phyloP scores from a whole-genome alignment of 148 eudicot species.

The Fagopyrum tataricum region DNA sequence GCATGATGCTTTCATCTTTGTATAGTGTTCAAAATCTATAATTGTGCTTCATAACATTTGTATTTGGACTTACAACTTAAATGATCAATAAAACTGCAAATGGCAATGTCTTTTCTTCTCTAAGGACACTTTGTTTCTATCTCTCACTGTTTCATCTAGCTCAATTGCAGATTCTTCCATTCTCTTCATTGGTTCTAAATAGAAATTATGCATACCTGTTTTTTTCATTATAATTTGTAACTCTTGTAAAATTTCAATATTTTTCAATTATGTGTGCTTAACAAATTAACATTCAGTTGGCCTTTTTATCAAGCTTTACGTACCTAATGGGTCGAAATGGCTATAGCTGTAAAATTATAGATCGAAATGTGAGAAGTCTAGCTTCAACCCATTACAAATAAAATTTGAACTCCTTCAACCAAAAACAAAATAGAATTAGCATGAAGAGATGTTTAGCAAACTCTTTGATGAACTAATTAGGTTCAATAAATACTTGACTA shows the following conservation, averaged over 20 bases:
- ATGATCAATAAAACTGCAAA: background rate
- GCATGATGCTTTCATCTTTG: background rate
- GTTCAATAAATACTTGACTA: too few species aligned
- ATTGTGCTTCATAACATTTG: background rate
- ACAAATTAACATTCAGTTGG: background rate
- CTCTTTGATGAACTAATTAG: too few species aligned
- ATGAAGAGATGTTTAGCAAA: too few species aligned
- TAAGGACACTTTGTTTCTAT: conserved; percentile 13
- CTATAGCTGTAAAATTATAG: too few species aligned
- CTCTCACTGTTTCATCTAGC: too few species aligned
- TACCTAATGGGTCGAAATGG: background rate
- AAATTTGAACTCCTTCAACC: too few species aligned
- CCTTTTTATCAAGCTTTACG: background rate
- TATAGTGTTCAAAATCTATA: background rate
- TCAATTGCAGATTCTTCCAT: too few species aligned
- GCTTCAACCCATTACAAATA: too few species aligned
- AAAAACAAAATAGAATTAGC: too few species aligned
- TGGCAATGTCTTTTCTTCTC: background rate
- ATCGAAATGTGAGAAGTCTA: too few species aligned
- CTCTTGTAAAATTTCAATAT: background rate
- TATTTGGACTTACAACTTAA: background rate
- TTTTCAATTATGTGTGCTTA: too few species aligned
- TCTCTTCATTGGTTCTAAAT: too few species aligned
- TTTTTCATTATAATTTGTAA: background rate
- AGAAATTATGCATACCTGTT: background rate